Conservation (phyloP, 257 asterid species). For the Nicotiana attenuata region DNA sequence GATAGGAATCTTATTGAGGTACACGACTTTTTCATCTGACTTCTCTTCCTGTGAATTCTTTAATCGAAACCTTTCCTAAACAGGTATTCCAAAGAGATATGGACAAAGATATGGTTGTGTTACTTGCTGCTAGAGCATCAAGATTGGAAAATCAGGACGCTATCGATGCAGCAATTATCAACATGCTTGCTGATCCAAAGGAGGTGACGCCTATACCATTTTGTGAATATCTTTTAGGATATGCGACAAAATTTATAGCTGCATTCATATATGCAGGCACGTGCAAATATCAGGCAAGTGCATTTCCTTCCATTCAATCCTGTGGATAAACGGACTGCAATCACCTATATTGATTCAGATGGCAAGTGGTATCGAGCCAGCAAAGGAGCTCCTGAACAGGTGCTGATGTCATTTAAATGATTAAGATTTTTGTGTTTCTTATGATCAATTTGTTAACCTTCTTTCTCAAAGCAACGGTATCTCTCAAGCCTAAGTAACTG, state of each 20-base stretch:
- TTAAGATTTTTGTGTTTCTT: background rate
- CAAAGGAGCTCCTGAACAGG: slow-evolving; percentile 35
- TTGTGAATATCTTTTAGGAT: background rate
- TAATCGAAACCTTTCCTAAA: background rate
- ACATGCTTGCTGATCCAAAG: slow-evolving; percentile 31
- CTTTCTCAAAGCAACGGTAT: background rate
- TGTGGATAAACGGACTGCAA: slow-evolving; percentile 28
- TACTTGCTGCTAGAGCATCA: slow-evolving; percentile 29
- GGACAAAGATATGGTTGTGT: slow-evolving; percentile 23
- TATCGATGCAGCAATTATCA: slow-evolving; percentile 25
- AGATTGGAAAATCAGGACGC: slow-evolving; percentile 34
- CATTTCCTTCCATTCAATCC: slow-evolving; percentile 33
- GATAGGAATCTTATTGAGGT: slow-evolving; percentile 23
- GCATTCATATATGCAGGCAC: slow-evolving; percentile 10
- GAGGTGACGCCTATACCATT: slow-evolving; percentile 13
- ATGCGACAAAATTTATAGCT: background rate
- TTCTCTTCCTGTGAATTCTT: background rate
- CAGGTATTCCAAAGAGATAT: slow-evolving; percentile 24
- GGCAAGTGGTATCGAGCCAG: slow-evolving; percentile 28
- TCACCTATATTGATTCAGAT: slow-evolving; percentile 20
- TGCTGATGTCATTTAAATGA: background rate
- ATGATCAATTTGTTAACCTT: no score
- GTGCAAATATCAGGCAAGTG: slow-evolving; percentile 21
- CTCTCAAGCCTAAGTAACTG: background rate
- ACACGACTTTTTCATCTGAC: background rate